These are phyloP conservation scores for Inga oerstediana DNA, from an alignment of 306 rosid species.

Conservation along the genomic window DNA sequence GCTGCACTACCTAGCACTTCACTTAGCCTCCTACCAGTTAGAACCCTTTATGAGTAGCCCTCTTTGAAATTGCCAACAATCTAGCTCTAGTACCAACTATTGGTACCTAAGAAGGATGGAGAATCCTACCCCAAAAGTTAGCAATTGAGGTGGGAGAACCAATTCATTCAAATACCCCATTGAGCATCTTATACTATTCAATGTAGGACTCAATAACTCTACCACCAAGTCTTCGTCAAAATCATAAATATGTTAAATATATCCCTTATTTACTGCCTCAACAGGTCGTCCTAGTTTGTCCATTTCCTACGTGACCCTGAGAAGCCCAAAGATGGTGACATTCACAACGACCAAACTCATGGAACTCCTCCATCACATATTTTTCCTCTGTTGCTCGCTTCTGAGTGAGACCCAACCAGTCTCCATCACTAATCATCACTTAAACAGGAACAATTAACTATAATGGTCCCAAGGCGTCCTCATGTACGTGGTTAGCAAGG, in stretches of 20 bases:
- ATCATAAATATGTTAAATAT: neutral
- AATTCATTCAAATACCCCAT: neutral
- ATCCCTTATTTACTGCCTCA: no score
- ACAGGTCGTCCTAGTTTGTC: no score
- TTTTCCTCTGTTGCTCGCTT: no score
- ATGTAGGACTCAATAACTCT: neutral
- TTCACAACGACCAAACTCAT: no score
- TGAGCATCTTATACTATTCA: neutral
- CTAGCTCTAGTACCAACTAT: neutral
- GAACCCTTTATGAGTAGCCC: neutral
- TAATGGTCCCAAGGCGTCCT: neutral
- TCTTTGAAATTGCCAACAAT: neutral
- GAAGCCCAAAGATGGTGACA: no score
- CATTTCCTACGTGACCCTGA: no score
- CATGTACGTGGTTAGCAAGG: neutral
- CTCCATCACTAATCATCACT: neutral
- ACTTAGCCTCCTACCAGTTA: neutral
- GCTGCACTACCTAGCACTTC: neutral
- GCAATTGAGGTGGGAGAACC: neutral
- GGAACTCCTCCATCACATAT: no score
- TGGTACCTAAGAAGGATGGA: neutral
- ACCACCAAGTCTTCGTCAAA: neutral
- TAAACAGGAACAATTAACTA: neutral
- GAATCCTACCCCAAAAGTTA: neutral
- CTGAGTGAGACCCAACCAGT: no score